Evolutionary conservation across 2,329 filamentous ascomycete species (phyloP).

Genomic region (Aspergillus texensis): DNA sequence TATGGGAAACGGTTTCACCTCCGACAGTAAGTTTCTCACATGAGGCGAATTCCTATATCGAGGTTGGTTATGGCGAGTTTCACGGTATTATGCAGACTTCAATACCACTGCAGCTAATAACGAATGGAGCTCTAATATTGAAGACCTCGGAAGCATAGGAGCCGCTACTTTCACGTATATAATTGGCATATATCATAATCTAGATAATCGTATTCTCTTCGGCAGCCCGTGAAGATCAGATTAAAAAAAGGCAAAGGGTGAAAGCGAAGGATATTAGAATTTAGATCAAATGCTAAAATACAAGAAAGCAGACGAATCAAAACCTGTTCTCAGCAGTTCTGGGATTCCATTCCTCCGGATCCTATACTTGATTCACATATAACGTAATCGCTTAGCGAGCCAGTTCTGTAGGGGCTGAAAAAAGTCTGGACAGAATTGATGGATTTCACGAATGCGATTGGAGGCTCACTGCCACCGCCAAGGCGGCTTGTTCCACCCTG

Average conservation of each 20-base stretch:
- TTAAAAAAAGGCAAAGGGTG: background rate
- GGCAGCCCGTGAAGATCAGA: background rate
- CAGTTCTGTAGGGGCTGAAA: background rate
- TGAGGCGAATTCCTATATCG: no score
- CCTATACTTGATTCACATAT: background rate
- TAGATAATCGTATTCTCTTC: background rate
- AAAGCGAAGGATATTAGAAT: background rate
- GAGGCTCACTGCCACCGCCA: background rate
- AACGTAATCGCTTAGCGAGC: background rate
- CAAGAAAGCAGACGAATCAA: background rate
- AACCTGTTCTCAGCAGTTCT: background rate
- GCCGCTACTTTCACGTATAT: background rate
- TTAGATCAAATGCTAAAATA: background rate
- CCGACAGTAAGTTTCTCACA: background rate
- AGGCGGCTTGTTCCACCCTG: background rate
- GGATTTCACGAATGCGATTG: background rate
- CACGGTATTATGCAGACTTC: no score
- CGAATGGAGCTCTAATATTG: background rate
- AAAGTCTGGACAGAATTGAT: background rate
- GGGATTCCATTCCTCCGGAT: background rate
- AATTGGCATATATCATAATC: background rate
- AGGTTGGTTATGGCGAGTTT: no score
- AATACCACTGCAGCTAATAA: background rate
- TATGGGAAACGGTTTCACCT: background rate
- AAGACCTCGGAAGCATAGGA: fast-evolving